A percentile compares a stretch with the other conserved stretches of the same genome.
Evolutionary conservation across 1,284 basidiomycete genomes (phyloP).

Genomic region (Baeospora myosura): DNA sequence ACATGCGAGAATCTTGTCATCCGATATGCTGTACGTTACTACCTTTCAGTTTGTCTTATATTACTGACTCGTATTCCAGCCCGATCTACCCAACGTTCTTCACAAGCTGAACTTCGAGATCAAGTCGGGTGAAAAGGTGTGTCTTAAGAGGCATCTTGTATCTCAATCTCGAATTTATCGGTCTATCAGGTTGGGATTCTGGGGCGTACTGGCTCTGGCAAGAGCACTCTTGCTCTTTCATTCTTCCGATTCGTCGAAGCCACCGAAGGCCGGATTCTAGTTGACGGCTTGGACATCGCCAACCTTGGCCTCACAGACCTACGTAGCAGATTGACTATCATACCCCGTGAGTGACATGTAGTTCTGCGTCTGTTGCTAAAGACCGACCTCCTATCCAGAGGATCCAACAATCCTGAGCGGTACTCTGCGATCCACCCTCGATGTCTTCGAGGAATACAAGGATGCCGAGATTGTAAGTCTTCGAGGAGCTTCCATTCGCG

Average conservation of each 20-base stretch:
- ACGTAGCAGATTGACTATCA: slow-evolving; percentile 81
- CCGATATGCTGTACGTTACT: slow-evolving; percentile 72
- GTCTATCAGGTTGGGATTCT: slow-evolving; percentile 67
- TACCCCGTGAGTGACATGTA: slow-evolving; percentile 61
- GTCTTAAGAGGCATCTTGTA: background rate
- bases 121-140: slow-evolving; percentile 65
- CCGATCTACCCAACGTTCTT: slow-evolving; percentile 79
- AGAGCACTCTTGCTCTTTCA: slow-evolving; percentile 84
- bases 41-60: slow-evolving; percentile 2
- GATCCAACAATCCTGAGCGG: slow-evolving; percentile 88
- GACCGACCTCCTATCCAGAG: slow-evolving; percentile 38
- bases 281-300: slow-evolving; percentile 87
- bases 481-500: background rate
- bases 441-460: slow-evolving; percentile 85
- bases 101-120: slow-evolving; percentile 79
- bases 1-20: slow-evolving; percentile 78
- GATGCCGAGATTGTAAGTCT: slow-evolving; percentile 73
- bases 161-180: background rate
- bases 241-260: slow-evolving; percentile 97
- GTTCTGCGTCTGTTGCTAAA: background rate
- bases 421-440: slow-evolving; percentile 80
- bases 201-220: slow-evolving; percentile 84
- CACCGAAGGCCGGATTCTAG: slow-evolving; percentile 70
- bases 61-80: slow-evolving; percentile 32
- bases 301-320: slow-evolving; percentile 85